Base-by-base conservation (phyloP, 108 stramenopile genomes). In the Discostella pseudostelligera region DNA sequence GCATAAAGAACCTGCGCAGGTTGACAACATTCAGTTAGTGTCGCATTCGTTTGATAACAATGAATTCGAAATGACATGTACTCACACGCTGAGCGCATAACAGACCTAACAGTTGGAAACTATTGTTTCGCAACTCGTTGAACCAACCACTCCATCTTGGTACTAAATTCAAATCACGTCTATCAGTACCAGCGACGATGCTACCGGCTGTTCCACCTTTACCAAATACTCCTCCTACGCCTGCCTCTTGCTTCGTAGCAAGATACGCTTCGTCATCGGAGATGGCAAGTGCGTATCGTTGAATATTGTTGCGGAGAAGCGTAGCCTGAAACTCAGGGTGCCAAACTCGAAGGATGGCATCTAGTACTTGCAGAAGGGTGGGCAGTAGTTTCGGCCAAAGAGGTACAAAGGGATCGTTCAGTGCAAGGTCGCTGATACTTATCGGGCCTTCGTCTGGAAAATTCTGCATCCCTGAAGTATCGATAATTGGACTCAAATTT, bases 81-180 rank as follows among this genome's bases (percentile, higher is more conserved):
- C 53, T 32, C 28, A 79, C 90, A 28, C 90, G 79, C 54, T 89
- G 87, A 4, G 76, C 78, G 43, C 79, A 74, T 39, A 89, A 39
- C 9, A 95, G 76, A 9, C 94, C 94, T 9, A 95, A 67, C 60
- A 92, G 63, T 65, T 95, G 94, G 50, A 95, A 85, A 42, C 80
- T 80, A 9, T 82, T 76, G 54, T 92, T 88, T 20, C 90, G 80
- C 25, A 92, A 60, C 60, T 95, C 94, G 58, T 89, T 92, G 35
- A 95, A 70, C 94, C 94, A 95, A 48, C 90, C 87, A 78, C 87
- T 87, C 94, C 94, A 95, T 69, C 67, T 79, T 5, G 94, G 90
- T 7, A 83, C 83, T 10, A 95, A 67, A 68, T 95, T 95, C 59
- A 74, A 62, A 63, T 83, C 86, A 63, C 92, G 66, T 39, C 92